A percentile compares a stretch with the other conserved stretches of the same genome.
These are phyloP conservation scores for Xerocomus minutiporus DNA, from an alignment of 1,284 basidiomycete genomes.

Conservation along the genomic window DNA sequence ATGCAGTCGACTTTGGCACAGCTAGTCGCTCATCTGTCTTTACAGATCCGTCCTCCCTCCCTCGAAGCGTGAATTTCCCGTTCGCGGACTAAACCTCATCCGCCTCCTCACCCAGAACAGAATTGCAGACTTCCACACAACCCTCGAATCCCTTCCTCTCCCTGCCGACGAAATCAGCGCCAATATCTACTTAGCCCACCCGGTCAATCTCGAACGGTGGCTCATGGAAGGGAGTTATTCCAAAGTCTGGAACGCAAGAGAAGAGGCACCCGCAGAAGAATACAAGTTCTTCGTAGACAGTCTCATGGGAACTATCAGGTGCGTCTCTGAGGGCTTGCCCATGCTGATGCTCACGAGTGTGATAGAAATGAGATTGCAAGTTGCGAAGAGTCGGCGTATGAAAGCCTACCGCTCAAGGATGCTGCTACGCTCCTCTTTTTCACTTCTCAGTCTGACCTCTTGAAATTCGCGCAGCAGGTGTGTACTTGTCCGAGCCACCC, in stretches of 20 bases:
- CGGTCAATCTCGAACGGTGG: slow-evolving; percentile 91
- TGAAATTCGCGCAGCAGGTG: slow-evolving; percentile 75
- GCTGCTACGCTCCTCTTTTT: slow-evolving; percentile 89
- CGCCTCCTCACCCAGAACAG: slow-evolving; percentile 93
- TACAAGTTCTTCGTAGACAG: slow-evolving; percentile 90
- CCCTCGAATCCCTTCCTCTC: slow-evolving; percentile 90
- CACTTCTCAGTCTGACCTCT: slow-evolving; percentile 68
- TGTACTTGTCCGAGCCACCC: slow-evolving; percentile 13
- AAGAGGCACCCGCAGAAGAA: slow-evolving; percentile 82
- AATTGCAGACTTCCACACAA: slow-evolving; percentile 98
- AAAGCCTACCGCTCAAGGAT: slow-evolving; percentile 82
- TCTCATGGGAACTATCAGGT: slow-evolving; percentile 91
- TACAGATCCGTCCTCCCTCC: slow-evolving; percentile 67
- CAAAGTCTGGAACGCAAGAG: slow-evolving; percentile 94
- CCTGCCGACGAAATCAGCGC: slow-evolving; percentile 66
- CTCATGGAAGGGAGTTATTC: slow-evolving; percentile 99
- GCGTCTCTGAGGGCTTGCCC: not conserved
- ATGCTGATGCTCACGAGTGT: slow-evolving; percentile 1
- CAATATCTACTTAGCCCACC: slow-evolving; percentile 80
- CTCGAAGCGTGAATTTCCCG: slow-evolving; percentile 82
- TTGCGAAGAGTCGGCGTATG: slow-evolving; percentile 88
- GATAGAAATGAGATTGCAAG: slow-evolving; percentile 87
- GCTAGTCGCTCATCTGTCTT: not conserved
- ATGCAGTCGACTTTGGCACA: not conserved
- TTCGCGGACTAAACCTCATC: slow-evolving; percentile 91